Evolutionary conservation across 148 eudicot genomes (phyloP), one percentile per base, ranked within the genome.

Genomic region (Linanthus parryae): DNA sequence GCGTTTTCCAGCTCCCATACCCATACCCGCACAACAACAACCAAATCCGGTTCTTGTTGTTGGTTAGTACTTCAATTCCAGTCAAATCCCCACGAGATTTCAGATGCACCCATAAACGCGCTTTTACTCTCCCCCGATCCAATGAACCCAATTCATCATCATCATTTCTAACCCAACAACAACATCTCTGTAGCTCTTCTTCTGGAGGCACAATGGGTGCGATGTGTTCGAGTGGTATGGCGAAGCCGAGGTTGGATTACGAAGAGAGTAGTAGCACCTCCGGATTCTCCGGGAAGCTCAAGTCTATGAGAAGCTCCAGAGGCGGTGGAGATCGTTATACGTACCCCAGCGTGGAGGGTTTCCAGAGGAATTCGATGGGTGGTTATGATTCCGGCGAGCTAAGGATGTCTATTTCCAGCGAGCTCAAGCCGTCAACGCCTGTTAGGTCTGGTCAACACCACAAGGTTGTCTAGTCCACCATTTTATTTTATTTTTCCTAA

Each of bases 321-420:
- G 46, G 61, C 51, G 61, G 68, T 39, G 65, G 57, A 8, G 66
- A 57, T 62, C 58, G 56, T 61, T 36, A 48, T 21, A 34, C 52
- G 22, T 53, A 40, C 47, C 52, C 73, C 17, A 78, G 51, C 31
- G 29, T 41, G 18, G 70, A 58, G 18, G 54, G 8, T 38, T 63
- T 48, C 8, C 56, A 58, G 59, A 63, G 63, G 64, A n/a, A n/a
- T n/a, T 63, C 63, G 45, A 65, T 79, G 1, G 54, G 50, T 10
- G 62, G 45, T 46, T 74, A 66, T 42, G 80, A 79, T 61, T 81
- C 96, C 1, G 82, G 78, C 11, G 96, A 84, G 15, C 57, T 79
- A 43, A 31, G 65, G 11, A 47, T 64, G 6, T 71, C 83, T n/a
- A 71, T 79, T 58, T 79, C 85, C 16, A 42, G 70, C n/a, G 76